Conservation (phyloP, 2,329 filamentous ascomycete species). For the Colletotrichum acutatum region DNA sequence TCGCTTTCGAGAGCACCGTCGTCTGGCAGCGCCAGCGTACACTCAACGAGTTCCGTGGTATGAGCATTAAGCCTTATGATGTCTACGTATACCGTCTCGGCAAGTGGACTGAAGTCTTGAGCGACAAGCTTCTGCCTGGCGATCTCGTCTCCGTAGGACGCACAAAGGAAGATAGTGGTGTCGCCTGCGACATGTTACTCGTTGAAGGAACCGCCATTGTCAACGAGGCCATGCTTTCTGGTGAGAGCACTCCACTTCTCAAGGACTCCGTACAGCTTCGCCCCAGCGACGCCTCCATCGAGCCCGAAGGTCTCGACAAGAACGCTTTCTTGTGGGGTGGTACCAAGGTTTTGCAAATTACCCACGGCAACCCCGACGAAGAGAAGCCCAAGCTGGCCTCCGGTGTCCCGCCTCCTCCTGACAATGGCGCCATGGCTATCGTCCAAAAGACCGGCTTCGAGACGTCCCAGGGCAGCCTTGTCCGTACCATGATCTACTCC, state of each 20-base stretch:
- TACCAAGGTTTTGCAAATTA: conserved; percentile 96
- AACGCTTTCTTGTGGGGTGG: conserved; percentile 96
- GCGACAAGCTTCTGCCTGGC: conserved; percentile 91
- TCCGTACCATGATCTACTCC: conserved; percentile 99
- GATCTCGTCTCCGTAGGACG: conserved; percentile 92
- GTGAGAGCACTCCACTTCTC: conserved; percentile 94
- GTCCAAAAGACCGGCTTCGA: conserved; percentile 99
- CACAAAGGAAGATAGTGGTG: conserved; percentile 96
- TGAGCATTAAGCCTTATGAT: conserved; percentile 99
- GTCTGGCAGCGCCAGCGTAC: conserved; percentile 99
- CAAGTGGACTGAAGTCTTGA: conserved; percentile 89
- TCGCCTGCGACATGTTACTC: conserved; percentile 96
- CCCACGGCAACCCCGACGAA: conserved; percentile 83
- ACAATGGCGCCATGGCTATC: conserved; percentile 92
- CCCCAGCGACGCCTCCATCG: conserved; percentile 81
- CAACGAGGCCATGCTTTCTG: conserved; percentile 99
- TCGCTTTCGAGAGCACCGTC: conserved; percentile 96
- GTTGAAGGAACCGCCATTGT: conserved; percentile 97
- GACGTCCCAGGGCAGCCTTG: conserved; percentile 96
- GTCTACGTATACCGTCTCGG: conserved; percentile 89
- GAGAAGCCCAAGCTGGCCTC: conserved; percentile 77
- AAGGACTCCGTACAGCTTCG: conserved; percentile 96
- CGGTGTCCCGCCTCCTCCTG: conserved; percentile 85
- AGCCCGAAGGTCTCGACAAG: conserved; percentile 94
- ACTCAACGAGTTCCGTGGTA: conserved; percentile 94